Base-by-base conservation (phyloP, 768 basidiomycete species). In the Fistulinella prunicolor region DNA sequence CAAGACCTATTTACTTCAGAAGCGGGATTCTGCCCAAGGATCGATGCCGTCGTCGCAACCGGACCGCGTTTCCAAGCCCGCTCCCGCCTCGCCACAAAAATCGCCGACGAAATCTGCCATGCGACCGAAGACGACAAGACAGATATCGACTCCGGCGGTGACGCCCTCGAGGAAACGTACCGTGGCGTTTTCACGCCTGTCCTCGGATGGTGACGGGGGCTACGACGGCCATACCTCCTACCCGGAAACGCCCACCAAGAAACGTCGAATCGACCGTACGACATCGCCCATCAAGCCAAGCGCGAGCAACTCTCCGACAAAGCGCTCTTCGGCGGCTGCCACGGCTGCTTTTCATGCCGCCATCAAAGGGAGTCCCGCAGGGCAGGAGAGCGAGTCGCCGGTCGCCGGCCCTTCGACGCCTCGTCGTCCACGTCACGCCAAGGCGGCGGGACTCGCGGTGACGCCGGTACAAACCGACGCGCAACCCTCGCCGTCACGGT, bases 181-280 rank as follows among this genome's bases (percentile, higher is more conserved):
- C 1, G 54, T 65, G 3, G 42, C 42, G 3, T 60, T 64, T 10
- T 46, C 49, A 4, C 45, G 24, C 12, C 17, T 39, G 9, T 55
- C 55, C 17, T 38, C 49, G 7, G 39, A 58, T 42, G 52, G 29
- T 2, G 23, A 41, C 6, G 26, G 67, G 48, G 51, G 65, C 58
- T 44, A 61, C 47, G 47, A 72, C 58, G 37, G 69, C 44, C 14
- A 63, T 19, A 34, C 64, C 22, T 22, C 66, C 49, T 46, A 71
- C 45, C 72, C 73, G 5, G 64, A 67, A 42, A 72, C 77, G 6
- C 77, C 77, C 0, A 69, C 66, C 28, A 77, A 78, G 51, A 73
- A 63, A 54, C 65, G 66, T 30, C 74, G 66, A 44, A 39, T 64
- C 3, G 65, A 65, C 9, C 40, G 13, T 14, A 32, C 54, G 9